Conservation (phyloP, 2,329 filamentous ascomycete genomes). For the Paramyrothecium sp. region DNA sequence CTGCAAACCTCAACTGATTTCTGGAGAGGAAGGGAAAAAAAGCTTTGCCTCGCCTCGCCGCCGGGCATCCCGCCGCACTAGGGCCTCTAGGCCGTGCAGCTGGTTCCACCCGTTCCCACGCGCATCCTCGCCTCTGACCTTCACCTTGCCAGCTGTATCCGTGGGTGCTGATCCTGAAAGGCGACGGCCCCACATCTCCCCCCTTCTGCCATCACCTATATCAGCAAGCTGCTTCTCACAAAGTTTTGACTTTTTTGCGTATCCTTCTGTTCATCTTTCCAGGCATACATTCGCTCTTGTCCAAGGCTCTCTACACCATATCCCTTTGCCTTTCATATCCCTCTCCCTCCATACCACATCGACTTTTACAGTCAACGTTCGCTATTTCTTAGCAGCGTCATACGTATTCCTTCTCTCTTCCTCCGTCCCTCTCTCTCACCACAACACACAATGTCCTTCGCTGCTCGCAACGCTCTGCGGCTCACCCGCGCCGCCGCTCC, state of each 20-base stretch:
- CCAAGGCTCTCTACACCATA: neutral
- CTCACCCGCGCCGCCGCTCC: conserved; percentile 28
- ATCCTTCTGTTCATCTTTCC: conserved; percentile 5
- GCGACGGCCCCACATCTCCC: neutral
- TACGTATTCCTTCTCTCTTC: neutral
- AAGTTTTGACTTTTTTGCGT: neutral
- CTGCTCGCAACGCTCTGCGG: conserved; percentile 31
- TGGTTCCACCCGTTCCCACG: conserved; percentile 10
- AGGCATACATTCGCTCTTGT: neutral
- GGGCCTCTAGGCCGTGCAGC: conserved; percentile 21
- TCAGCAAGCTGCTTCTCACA: conserved; percentile 1
- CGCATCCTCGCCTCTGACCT: conserved; percentile 5
- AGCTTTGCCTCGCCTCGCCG: conserved; percentile 18
- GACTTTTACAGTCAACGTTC: neutral
- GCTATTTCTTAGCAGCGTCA: neutral
- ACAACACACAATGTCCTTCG: conserved; percentile 31
- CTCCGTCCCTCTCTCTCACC: conserved; percentile 5
- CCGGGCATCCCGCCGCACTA: conserved; percentile 27
- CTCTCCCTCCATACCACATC: neutral
- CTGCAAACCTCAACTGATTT: neutral
- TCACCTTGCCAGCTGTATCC: neutral
- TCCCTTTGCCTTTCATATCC: neutral
- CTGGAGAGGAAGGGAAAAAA: conserved; percentile 1
- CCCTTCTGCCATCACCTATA: conserved; percentile 2
- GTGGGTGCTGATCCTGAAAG: neutral